Conservation (phyloP, 495 filamentous ascomycete species). For the Aspergillus haitiensis region DNA sequence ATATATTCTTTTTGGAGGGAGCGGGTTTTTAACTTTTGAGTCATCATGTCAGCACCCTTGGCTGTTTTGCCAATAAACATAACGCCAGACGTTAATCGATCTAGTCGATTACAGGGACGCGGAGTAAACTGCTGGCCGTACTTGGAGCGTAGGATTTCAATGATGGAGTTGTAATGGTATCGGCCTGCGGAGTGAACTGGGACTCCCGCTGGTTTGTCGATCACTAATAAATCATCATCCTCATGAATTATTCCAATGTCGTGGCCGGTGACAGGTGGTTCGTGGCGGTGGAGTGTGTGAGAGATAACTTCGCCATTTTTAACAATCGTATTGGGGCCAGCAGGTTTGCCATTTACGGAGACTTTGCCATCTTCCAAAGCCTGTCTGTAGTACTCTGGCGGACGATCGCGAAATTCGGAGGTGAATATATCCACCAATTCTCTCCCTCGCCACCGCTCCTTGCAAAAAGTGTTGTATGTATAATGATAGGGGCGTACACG, state of each 20-base stretch:
- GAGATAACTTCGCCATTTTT: slow-evolving; percentile 85
- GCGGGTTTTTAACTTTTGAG: slow-evolving; percentile 66
- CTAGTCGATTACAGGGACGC: slow-evolving; percentile 88
- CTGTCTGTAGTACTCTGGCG: slow-evolving; percentile 81
- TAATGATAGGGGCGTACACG: slow-evolving; percentile 82
- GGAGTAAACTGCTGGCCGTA: slow-evolving; percentile 68
- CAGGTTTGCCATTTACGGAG: slow-evolving; percentile 67
- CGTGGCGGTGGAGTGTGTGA: slow-evolving; percentile 93
- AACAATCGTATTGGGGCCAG: slow-evolving; percentile 55
- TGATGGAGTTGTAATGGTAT: slow-evolving; percentile 90
- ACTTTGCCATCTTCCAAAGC: slow-evolving; percentile 79
- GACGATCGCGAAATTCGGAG: slow-evolving; percentile 83
- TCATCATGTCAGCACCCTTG: slow-evolving; percentile 75
- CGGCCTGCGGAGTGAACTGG: slow-evolving; percentile 93
- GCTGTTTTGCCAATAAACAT: slow-evolving; percentile 94
- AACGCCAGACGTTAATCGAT: slow-evolving; percentile 88
- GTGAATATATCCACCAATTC: slow-evolving; percentile 77
- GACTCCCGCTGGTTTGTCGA: slow-evolving; percentile 93
- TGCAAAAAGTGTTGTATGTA: slow-evolving; percentile 93
- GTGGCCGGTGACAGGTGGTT: slow-evolving; percentile 83
- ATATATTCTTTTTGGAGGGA: slow-evolving; percentile 93
- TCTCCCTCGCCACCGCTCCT: slow-evolving; percentile 82
- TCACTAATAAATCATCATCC: slow-evolving; percentile 86
- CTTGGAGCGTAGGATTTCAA: slow-evolving; percentile 89
- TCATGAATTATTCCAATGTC: slow-evolving; percentile 84